Base-by-base conservation (phyloP, 1,139 yeast species). In the Kodamaea anthophila region DNA sequence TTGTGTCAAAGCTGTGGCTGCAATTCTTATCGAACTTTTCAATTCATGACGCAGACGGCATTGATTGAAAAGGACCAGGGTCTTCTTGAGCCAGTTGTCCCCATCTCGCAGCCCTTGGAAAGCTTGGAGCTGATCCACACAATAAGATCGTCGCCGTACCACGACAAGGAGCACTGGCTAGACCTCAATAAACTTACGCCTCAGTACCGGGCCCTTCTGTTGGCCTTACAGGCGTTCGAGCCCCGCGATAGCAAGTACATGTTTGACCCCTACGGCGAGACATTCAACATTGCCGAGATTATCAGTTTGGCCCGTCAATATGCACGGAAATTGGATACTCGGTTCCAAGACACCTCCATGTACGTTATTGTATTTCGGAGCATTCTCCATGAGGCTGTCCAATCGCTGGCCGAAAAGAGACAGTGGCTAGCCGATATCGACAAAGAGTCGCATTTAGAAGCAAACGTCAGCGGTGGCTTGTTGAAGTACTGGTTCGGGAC, bases 401-500 rank as follows among this genome's bases (percentile, higher is more conserved):
- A 47, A 30, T 35, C 26, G 4, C 44, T 49, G 10, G 34, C 43
- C 1, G 47, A 41, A 7, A 52, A 51, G 22, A 41, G 60, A 27
- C 32, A 39, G 18, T 36, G 41, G 25, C 36, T 57, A 9, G 51
- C 49, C 1, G 33, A 38, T 4, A 41, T 55, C 8, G 63, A 57
- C 34, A 45, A 49, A 29, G 46, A 33, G 2, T 49, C 59, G 2
- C 62, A 57, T 31, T 22, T 24, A 12, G 62, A 56, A 32, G 63
- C 61, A 11, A 57, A 50, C 31, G 31, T 20, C 3, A 45, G 56
- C 4, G 63, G 62, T 1, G 63, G 62, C 0, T 36, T 57, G 4
- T 36, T 57, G 21, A 57, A 57, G 32, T 57, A 57, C 34, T 57
- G 60, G 57, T 57, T 44, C 28, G 62, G 62, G 1, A 42, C 47